A percentile compares a stretch with the other conserved stretches of the same genome.
phyloP scores from a whole-genome alignment of 2,329 filamentous ascomycete species.

The Sporothrix humicola region DNA sequence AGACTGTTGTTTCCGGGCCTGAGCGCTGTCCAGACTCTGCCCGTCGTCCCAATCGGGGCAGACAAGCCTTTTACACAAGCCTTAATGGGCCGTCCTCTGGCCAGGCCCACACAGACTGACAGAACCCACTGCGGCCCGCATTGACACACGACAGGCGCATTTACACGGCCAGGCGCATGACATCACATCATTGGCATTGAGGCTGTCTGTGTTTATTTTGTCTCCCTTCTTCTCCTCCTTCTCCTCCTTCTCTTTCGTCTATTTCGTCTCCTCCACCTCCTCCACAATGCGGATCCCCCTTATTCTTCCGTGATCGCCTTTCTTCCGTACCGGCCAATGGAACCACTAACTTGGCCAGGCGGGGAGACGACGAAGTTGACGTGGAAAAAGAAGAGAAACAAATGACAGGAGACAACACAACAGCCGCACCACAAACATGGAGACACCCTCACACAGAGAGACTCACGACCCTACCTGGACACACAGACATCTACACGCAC shows the following conservation, averaged over 20 bases:
- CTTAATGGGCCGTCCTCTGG: background rate
- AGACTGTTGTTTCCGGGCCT: background rate
- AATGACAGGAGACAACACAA: background rate
- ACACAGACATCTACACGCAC: background rate
- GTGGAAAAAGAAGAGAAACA: background rate
- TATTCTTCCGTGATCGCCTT: slow-evolving; percentile 24
- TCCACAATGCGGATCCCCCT: slow-evolving; percentile 7
- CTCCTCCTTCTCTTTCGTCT: background rate
- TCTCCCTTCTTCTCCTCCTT: background rate
- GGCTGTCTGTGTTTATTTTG: background rate
- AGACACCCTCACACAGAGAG: background rate
- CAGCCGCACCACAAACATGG: background rate
- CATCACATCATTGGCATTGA: slow-evolving; percentile 22
- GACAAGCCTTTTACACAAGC: slow-evolving; percentile 18
- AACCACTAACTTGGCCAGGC: background rate
- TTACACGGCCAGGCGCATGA: slow-evolving; percentile 32
- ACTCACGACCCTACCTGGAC: background rate
- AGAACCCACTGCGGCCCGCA: slow-evolving; percentile 11
- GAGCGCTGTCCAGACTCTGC: background rate
- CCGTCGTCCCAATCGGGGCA: background rate
- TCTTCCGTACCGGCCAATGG: slow-evolving; percentile 16
- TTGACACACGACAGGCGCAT: slow-evolving; percentile 27
- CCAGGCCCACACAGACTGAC: too few relatives aligned
- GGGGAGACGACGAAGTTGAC: background rate
- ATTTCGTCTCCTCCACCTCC: background rate